Evolutionary conservation across 179 eudicot species (phyloP).

Genomic region (Spergularia azorica): DNA sequence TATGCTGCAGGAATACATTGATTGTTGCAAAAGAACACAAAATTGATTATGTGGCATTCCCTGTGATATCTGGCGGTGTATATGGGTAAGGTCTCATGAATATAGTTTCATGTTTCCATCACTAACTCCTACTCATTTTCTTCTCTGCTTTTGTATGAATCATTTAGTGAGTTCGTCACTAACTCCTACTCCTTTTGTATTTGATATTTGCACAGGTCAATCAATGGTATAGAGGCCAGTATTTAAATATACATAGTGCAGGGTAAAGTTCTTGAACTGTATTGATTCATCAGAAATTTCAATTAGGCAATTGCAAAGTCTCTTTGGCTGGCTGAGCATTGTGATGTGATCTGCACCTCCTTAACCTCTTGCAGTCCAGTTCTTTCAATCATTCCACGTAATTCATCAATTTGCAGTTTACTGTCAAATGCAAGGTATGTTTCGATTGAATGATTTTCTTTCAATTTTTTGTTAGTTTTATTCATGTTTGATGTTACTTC

Average conservation of each 20-base stretch:
- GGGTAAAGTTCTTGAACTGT: neutral
- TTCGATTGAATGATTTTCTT: too few species aligned
- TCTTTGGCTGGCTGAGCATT: conserved; percentile 44
- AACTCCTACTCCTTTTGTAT: too few species aligned
- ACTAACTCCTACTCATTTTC: neutral
- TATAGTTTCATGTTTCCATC: neutral
- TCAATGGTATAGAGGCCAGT: too few species aligned
- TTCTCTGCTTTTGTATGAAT: neutral
- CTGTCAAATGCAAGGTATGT: too few species aligned
- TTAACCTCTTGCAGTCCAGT: conserved; percentile 36
- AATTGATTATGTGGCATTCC: conserved; percentile 74
- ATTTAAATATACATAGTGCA: too few species aligned
- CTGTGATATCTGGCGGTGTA: conserved; percentile 87
- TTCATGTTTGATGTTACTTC: too few species aligned
- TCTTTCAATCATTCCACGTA: conserved; percentile 40
- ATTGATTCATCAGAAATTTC: conserved; percentile 27
- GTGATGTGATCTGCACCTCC: conserved; percentile 53
- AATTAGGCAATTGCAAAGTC: conserved; percentile 29
- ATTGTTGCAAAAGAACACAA: conserved; percentile 71
- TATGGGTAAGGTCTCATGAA: conserved; percentile 48
- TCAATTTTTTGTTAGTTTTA: too few species aligned
- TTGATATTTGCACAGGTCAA: too few species aligned
- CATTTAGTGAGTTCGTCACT: too few species aligned
- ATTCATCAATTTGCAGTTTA: too few species aligned
- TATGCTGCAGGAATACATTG: conserved; percentile 65